Evolutionary conservation across 1,284 basidiomycete genomes (phyloP).

Genomic region (Naganishia liquefaciens): DNA sequence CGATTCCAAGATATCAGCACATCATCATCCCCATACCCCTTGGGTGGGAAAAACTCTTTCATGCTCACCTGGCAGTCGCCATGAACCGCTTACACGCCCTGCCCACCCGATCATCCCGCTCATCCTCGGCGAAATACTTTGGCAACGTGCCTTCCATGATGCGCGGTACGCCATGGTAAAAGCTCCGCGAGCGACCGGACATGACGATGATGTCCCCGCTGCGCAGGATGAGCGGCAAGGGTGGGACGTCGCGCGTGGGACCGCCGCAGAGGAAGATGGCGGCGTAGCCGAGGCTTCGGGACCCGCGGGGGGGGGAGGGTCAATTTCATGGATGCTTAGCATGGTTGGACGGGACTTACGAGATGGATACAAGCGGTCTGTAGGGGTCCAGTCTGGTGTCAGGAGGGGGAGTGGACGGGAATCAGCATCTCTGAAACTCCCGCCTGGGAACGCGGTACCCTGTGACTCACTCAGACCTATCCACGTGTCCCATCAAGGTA

Average conservation of each 20-base stretch:
- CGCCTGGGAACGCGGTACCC: too few relatives aligned
- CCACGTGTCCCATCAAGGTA: conserved; percentile 89
- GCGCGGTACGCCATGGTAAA: conserved; percentile 87
- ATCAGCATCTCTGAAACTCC: background rate
- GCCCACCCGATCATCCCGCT: conserved; percentile 40
- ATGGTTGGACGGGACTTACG: conserved; percentile 60
- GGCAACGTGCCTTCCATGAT: conserved; percentile 78
- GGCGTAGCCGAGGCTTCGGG: conserved; percentile 83
- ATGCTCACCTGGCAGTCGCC: conserved; percentile 36
- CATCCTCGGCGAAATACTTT: conserved; percentile 57
- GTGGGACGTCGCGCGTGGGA: conserved; percentile 69
- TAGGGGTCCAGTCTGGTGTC: conserved; percentile 63
- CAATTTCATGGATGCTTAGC: background rate
- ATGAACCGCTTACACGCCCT: conserved; percentile 63
- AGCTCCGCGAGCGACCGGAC: conserved; percentile 77
- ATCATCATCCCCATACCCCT: background rate
- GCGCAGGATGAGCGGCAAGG: conserved; percentile 74
- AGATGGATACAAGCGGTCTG: conserved; percentile 82
- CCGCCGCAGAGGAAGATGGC: conserved; percentile 87
- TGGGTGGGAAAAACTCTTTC: background rate
- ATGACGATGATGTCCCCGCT: conserved; percentile 90
- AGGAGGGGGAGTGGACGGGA: too few relatives aligned
- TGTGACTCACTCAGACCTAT: conserved; percentile 68
- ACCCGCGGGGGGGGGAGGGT: conserved; percentile 19
- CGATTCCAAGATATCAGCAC: background rate